A percentile compares a stretch with the other conserved stretches of the same genome.
Evolutionary conservation across 345 rosid species (phyloP).

Genomic region (Salix exigua): DNA sequence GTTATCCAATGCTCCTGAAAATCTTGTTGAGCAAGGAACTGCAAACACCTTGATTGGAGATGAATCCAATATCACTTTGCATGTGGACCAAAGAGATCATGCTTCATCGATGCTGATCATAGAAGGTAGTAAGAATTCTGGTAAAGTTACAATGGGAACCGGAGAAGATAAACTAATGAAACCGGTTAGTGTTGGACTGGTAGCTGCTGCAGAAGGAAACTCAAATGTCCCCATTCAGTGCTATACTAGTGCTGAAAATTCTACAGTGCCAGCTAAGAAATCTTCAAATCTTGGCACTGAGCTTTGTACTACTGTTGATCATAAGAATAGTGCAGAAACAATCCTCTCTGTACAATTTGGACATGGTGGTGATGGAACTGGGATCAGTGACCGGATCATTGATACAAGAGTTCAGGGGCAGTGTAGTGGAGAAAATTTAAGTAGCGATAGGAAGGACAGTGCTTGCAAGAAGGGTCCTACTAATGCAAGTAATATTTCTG

Average conservation of each 20-base stretch:
- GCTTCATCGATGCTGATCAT: conserved; percentile 23
- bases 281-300: conserved; percentile 2
- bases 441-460: conserved; percentile 32
- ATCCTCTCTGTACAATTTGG: conserved; percentile 15
- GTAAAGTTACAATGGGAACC: conserved; percentile 28
- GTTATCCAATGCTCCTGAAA: conserved; percentile 32
- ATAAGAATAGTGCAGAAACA: conserved; percentile 16
- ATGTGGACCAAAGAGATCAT: conserved; percentile 29
- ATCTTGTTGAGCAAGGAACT: conserved; percentile 31
- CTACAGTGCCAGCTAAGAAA: conserved; percentile 24
- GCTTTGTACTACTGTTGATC: conserved; percentile 10
- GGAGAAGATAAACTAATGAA: conserved; percentile 34
- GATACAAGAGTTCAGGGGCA: conserved; percentile 10
- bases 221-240: conserved; percentile 23
- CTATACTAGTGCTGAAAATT: conserved; percentile 22
- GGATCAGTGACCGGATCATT: conserved; percentile 9
- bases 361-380: conserved; percentile 21
- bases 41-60: conserved; percentile 25
- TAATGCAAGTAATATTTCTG: conserved; percentile 52
- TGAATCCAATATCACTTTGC: conserved; percentile 26
- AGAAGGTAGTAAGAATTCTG: conserved; percentile 32
- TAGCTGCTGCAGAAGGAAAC: conserved; percentile 35
- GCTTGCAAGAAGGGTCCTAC: conserved; percentile 63
- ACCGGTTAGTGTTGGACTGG: conserved; percentile 31
- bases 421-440: conserved; percentile 16